Evolutionary conservation across 2,329 filamentous ascomycete genomes (phyloP), one percentile per base, ranked within the genome.

Genomic region (Sphaceloma murrayae): DNA sequence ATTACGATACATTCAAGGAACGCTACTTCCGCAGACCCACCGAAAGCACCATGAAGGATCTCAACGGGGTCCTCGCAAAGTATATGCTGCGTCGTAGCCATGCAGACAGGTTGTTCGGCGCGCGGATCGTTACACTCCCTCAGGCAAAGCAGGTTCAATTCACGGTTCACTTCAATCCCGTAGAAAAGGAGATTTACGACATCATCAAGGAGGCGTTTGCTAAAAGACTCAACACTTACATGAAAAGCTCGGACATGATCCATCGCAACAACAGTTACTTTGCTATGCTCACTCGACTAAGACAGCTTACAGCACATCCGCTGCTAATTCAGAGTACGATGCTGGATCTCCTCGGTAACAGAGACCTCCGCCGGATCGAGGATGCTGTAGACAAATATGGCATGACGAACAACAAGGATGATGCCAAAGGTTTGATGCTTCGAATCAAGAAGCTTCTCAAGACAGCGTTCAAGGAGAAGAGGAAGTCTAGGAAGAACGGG

Each of bases 11-110:
- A 6, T 45, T 45, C 22, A 34, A 45, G 11, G 22, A n/a, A 3
- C 24, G 21, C 5, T 45, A 26, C 32, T 9, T 27, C 29, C 18
- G 9, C 16, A 36, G 29, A 13, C 4, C 29, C 5, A 18, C 19
- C 22, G 30, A 45, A 4, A 13, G 36, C 6, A 24, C 18, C 14
- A 27, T 16, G 10, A 11, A 17, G 8, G 21, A 26, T 2, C 13
- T 45, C 5, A 34, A 45, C 8, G n/a, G 2, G 8, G 5, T 45
- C 9, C 22, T 70, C 0, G 53, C 56, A 1, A 63, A 59, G 47
- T 67, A 74, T 43, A 73, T 78, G 68, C 64, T 74, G 11, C 64
- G 75, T 4, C 65, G 74, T 4, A 77, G 74, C 0, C 73, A 78
- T 55, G 57, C 58, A 1, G 72, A 75, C 44, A 66, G 57, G 0